A percentile compares a stretch with the other conserved stretches of the same genome.
Evolutionary conservation across 352 stramenopile species (phyloP).

Genomic region (Globisporangium canariense): DNA sequence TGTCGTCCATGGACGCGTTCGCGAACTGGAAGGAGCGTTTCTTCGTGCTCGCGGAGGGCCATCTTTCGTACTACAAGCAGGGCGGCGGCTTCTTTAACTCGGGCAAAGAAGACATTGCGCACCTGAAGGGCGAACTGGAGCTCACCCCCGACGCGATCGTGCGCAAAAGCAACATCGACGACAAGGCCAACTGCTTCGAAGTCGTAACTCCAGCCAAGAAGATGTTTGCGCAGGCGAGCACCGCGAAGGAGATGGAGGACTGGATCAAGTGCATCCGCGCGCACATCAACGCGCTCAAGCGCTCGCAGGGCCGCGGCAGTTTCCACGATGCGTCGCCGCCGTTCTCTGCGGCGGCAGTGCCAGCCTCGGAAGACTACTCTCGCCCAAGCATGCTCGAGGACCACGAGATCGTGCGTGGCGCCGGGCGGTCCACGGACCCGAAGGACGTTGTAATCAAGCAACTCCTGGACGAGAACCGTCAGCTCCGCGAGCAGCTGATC

Average conservation of each 20-base stretch:
- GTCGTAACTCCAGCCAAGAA: constrained; percentile 78
- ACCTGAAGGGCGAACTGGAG: constrained; percentile 81
- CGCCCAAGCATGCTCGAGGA: constrained; percentile 79
- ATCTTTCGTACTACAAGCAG: constrained; percentile 88
- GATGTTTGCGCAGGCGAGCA: constrained; percentile 84
- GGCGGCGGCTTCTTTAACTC: constrained; percentile 84
- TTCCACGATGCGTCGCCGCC: constrained; percentile 54
- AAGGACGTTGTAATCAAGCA: constrained; percentile 89
- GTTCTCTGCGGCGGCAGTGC: constrained; percentile 23
- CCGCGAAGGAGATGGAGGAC: constrained; percentile 80
- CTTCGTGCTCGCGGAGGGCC: constrained; percentile 80
- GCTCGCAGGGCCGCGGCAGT: constrained; percentile 38
- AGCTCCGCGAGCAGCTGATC: constrained; percentile 71
- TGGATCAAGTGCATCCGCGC: constrained; percentile 84
- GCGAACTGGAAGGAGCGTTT: constrained; percentile 89
- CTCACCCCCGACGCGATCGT: constrained; percentile 79
- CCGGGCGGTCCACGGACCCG: constrained; percentile 74
- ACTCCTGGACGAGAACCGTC: constrained; percentile 75
- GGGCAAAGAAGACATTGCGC: constrained; percentile 83
- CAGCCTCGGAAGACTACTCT: constrained; percentile 66
- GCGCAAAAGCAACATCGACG: constrained; percentile 81
- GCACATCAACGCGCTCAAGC: constrained; percentile 76
- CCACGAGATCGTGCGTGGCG: constrained; percentile 81
- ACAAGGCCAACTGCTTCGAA: constrained; percentile 87
- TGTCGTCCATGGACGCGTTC: constrained; percentile 86